Percentiles rank a stretch among this genome's conserved stretches.
Conservation (phyloP, 2,329 filamentous ascomycete genomes). For the Ceratocystiopsis minuta region DNA sequence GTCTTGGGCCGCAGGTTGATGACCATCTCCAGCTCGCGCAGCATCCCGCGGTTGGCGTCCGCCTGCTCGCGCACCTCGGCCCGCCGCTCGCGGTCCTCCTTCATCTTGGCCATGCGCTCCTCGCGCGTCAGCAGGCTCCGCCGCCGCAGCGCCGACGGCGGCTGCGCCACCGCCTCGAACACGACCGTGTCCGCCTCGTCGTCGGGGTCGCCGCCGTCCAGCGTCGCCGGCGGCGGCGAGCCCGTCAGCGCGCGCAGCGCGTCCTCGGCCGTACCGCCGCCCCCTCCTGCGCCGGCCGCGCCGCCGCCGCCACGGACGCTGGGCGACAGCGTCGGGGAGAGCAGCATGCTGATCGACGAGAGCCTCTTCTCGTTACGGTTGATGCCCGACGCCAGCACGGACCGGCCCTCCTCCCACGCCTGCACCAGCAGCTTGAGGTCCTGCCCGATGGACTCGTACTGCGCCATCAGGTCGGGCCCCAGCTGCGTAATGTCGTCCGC, state of each 20-base stretch:
- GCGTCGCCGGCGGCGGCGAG: no score
- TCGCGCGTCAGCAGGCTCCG: slow-evolving; percentile 60
- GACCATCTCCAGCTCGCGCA: slow-evolving; percentile 80
- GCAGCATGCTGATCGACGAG: slow-evolving; percentile 39
- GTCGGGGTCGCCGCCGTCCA: slow-evolving; percentile 30
- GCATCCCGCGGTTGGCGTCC: slow-evolving; percentile 75
- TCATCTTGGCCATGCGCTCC: slow-evolving; percentile 73
- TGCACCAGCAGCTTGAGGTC: slow-evolving; percentile 67
- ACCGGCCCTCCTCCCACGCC: slow-evolving; percentile 76
- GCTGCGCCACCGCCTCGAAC: slow-evolving; percentile 77
- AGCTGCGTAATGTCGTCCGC: slow-evolving; percentile 57
- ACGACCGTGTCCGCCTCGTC: slow-evolving; percentile 57
- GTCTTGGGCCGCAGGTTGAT: slow-evolving; percentile 34
- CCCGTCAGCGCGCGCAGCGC: slow-evolving; percentile 55
- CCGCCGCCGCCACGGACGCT: slow-evolving; percentile 25
- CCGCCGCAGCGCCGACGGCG: slow-evolving; percentile 32
- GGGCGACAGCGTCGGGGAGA: slow-evolving; percentile 44
- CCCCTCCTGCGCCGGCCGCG: neutral
- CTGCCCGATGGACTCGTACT: slow-evolving; percentile 86
- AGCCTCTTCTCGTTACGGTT: slow-evolving; percentile 60
- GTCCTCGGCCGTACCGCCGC: slow-evolving; percentile 22
- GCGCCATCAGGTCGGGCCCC: slow-evolving; percentile 59
- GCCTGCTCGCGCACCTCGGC: slow-evolving; percentile 53
- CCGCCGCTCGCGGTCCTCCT: slow-evolving; percentile 65
- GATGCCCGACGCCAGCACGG: slow-evolving; percentile 64